A percentile compares a stretch with the other conserved stretches of the same genome.
Conservation (phyloP, 805 yeast species). For the Schwanniomyces pseudopolymorphus region DNA sequence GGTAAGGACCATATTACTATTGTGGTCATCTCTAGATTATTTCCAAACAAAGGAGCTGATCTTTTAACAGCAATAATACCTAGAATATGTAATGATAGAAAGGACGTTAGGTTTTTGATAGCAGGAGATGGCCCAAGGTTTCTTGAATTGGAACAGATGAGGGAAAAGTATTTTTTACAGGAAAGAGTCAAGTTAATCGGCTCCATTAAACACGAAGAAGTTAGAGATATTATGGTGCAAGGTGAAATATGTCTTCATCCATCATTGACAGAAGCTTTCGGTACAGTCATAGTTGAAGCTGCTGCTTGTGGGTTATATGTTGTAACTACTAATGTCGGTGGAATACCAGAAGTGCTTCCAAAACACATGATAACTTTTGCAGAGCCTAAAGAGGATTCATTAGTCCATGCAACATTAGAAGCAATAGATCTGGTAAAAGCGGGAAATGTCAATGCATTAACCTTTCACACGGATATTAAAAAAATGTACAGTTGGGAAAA, state of each 20-base stretch:
- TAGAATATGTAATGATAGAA: conserved; percentile 61
- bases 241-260: conserved; percentile 96
- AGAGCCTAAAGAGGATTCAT: conserved; percentile 79
- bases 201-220: conserved; percentile 87
- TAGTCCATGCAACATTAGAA: conserved; percentile 66
- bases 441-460: conserved; percentile 63
- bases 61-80: conserved; percentile 83
- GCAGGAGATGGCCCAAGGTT: conserved; percentile 98
- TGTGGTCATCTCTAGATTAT: conserved; percentile 86
- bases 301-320: conserved; percentile 93
- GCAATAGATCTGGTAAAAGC: conserved; percentile 65
- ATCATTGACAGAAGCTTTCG: conserved; percentile 94
- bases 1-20: conserved; percentile 55
- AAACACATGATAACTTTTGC: conserved; percentile 91
- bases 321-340: conserved; percentile 95
- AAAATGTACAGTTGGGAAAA: conserved; percentile 90
- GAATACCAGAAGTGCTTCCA: conserved; percentile 95
- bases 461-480: conserved; percentile 75
- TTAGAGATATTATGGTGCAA: conserved; percentile 85
- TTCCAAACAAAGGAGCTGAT: conserved; percentile 97
- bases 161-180: conserved; percentile 81
- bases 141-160: conserved; percentile 91
- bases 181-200: conserved; percentile 86
- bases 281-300: conserved; percentile 95
- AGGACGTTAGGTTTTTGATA: conserved; percentile 71